Base-by-base conservation (phyloP, 1,284 basidiomycete species). In the Leccinum fallax region DNA sequence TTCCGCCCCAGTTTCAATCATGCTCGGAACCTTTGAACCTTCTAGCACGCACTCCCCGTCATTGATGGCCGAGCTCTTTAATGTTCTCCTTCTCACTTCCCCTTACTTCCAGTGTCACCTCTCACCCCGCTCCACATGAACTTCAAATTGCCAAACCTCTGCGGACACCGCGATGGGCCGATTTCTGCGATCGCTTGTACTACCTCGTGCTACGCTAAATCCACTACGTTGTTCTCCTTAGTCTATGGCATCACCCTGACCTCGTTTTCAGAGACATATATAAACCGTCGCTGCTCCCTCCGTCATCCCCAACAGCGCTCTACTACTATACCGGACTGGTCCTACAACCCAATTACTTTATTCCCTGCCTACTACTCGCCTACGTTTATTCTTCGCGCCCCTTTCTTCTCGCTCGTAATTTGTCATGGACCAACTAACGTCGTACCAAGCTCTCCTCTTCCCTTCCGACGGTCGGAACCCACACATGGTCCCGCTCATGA, bases 401-500 rank as follows among this genome's bases (percentile, higher is more conserved):
- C 19, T 15, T 56, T 56, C 62, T 59, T 51, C 55, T 59, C 59
- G 30, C 52, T 55, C 58, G 9, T 60, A 66, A 61, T 62, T 40
- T 32, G 32, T 63, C 51, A 89, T 89, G 88, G 85, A 87, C 65
- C 82, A 85, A 67, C 77, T 86, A 67, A 75, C 78, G 54, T 77
- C 83, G 34, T 87, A 81, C 72, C 84, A 89, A 32, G 88, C 88
- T 49, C 80, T 88, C 66, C 77, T 88, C 59, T 85, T 88, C 67
- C 85, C 86, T 24, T 81, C 84, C 34, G 86, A 87, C 64, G 86
- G 86, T 78, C 87, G 89, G 52, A 81, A 85, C 43, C 89, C 90
- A 15, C 84, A 86, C 55, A 76, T 91, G 61, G 86, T 91, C 36
- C 77, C 81, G 61, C 82, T 93, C 63, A 87, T 88, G 85, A 88